Conservation (phyloP, 2,329 filamentous ascomycete species). For the Huntiella omanensis region DNA sequence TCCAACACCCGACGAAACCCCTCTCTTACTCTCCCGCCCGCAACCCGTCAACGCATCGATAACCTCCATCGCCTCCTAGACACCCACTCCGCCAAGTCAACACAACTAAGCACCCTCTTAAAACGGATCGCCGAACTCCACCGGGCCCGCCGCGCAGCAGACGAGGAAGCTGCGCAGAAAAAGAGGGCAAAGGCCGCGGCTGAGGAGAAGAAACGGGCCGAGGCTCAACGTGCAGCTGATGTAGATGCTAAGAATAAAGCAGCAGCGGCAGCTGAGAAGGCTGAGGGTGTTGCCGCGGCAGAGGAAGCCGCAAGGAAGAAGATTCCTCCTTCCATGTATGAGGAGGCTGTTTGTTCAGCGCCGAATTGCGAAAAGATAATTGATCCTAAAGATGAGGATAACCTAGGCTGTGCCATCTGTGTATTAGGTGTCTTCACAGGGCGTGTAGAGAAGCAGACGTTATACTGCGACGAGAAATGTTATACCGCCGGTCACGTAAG, state of each 20-base stretch:
- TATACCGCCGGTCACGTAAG: constrained; percentile 24
- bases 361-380: constrained; percentile 20
- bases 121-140: constrained; percentile 27
- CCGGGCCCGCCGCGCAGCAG: constrained; percentile 21
- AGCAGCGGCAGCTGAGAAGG: constrained; percentile 6
- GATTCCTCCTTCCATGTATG: constrained; percentile 19
- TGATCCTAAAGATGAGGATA: constrained; percentile 18
- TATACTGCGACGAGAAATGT: constrained; percentile 29
- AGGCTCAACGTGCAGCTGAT: constrained; percentile 10
- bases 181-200: constrained; percentile 22
- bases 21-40: constrained; percentile 6
- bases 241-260: constrained; percentile 5
- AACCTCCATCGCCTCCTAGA: constrained; percentile 10
- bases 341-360: constrained; percentile 21
- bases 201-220: constrained; percentile 18
- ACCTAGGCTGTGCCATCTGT: constrained; percentile 26
- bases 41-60: constrained; percentile 9
- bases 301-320: constrained; percentile 10
- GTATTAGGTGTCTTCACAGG: constrained; percentile 24
- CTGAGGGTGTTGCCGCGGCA: not conserved
- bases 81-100: constrained; percentile 2
- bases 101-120: constrained; percentile 19
- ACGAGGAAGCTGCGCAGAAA: constrained; percentile 25
- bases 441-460: constrained; percentile 19
- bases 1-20: constrained; percentile 9